Conservation (phyloP, 2,329 filamentous ascomycete species). For the Aureobasidium uvarum region DNA sequence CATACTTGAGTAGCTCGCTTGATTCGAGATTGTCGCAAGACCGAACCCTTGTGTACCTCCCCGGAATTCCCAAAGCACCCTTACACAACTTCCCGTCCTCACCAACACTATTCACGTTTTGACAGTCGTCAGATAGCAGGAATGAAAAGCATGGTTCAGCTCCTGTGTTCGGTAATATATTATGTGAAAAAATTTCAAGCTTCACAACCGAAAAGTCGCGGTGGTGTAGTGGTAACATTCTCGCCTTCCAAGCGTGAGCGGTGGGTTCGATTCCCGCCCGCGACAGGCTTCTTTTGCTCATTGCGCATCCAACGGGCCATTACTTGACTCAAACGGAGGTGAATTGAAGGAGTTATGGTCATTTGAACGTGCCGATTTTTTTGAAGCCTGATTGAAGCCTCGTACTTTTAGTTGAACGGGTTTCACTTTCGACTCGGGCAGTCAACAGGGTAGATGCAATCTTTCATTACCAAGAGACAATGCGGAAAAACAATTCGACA, state of each 20-base stretch:
- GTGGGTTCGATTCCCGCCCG: slow-evolving; percentile 19
- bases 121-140: no score
- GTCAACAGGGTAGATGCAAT: no score
- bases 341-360: neutral
- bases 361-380: neutral
- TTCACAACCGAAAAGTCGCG: neutral
- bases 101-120: no score
- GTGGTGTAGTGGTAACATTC: slow-evolving; percentile 19
- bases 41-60: no score
- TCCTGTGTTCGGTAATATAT: no score
- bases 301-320: neutral
- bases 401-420: neutral
- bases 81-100: no score
- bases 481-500: no score
- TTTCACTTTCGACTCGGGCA: no score
- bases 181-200: neutral
- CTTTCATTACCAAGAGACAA: no score
- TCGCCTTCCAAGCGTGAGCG: slow-evolving; percentile 17
- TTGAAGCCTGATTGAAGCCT: neutral
- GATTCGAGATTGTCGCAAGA: no score
- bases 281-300: neutral
- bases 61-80: no score
- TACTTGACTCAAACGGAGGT: neutral
- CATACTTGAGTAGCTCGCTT: no score
- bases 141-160: neutral